Base-by-base conservation (phyloP, 257 asterid genomes). In the Fraxinus americana region DNA sequence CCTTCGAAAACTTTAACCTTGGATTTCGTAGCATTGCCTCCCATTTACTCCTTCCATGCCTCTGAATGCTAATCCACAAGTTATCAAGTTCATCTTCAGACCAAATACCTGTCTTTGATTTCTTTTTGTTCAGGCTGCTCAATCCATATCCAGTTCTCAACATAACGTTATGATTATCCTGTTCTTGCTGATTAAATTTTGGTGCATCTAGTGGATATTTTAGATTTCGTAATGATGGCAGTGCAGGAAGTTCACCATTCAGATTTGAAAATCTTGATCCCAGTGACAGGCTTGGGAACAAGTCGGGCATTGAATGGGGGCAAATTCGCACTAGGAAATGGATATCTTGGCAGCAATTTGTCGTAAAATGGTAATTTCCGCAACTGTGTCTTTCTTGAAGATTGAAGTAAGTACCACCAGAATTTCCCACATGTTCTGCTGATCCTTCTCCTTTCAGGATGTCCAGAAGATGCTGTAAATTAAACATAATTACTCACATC, bases 31-130 rank as follows among this genome's bases (percentile, higher is more conserved):
- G 80, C 96, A 95, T 95, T 38, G 91, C 81, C 89, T 88, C 38
- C 98, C 98, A 70, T 95, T 90, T 90, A 25, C 98, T 97, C 81
- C 89, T 88, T 43, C 98, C 98, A 70, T 95, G 91, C 66, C 97
- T 90, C 34, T 98, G 96, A 54, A 93, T 90, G 30, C 98, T 98
- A 80, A 95, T 88, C 99, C 98, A 93, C 23, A 95, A 94, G 81
- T 86, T 86, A 81, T 95, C 99, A 57, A 95, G 97, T 81, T 95
- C 99, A 72, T 95, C 97, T 81, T 95, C 99, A 21, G 93, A 93
- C 98, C 99, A 95, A 69, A 87, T 83, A 80, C 90, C 96, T 41
- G 82, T 59, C 73, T 82, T 90, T 1, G 89, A 39, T 68, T 86
- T 90, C 88, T 82, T 91, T 71, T 79, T 88, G 57, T 77, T 84